Conservation (phyloP, 1,139 yeast genomes). For the Kazachstania sp. region DNA sequence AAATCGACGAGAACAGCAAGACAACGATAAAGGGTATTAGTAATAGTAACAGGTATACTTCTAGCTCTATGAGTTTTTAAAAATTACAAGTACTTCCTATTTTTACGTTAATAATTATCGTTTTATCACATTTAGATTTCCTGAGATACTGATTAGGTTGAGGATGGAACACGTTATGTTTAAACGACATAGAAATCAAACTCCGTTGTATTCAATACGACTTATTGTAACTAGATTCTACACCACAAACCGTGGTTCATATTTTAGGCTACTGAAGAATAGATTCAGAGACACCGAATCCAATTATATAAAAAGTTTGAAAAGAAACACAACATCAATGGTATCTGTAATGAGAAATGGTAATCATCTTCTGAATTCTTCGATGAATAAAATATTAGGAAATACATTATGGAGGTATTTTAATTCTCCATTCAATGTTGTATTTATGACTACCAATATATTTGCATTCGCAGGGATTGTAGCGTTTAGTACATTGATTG, state of each 20-base stretch:
- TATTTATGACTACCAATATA: conserved; percentile 30
- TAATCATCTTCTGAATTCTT: neutral
- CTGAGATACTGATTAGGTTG: neutral
- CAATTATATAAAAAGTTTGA: conserved; percentile 1
- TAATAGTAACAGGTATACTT: too few species aligned
- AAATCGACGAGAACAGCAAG: too few species aligned
- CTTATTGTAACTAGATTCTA: neutral
- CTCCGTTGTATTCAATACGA: neutral
- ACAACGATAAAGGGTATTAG: too few species aligned
- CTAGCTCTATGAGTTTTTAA: too few species aligned
- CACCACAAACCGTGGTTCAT: neutral
- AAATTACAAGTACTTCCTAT: too few species aligned
- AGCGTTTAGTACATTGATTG: conserved; percentile 22
- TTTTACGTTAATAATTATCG: too few species aligned
- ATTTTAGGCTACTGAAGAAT: neutral
- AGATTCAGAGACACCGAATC: neutral
- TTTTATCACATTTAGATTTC: too few species aligned
- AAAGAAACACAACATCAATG: conserved; percentile 4
- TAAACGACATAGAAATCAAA: neutral
- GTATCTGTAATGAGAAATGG: conserved; percentile 4
- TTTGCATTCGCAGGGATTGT: conserved; percentile 27
- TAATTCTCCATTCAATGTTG: conserved; percentile 28
- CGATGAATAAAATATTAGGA: neutral
- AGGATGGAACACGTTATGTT: neutral
- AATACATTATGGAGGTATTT: conserved; percentile 26